Evolutionary conservation across 75 land plant species (phyloP).

Genomic region (Ceratopteris richardii): DNA sequence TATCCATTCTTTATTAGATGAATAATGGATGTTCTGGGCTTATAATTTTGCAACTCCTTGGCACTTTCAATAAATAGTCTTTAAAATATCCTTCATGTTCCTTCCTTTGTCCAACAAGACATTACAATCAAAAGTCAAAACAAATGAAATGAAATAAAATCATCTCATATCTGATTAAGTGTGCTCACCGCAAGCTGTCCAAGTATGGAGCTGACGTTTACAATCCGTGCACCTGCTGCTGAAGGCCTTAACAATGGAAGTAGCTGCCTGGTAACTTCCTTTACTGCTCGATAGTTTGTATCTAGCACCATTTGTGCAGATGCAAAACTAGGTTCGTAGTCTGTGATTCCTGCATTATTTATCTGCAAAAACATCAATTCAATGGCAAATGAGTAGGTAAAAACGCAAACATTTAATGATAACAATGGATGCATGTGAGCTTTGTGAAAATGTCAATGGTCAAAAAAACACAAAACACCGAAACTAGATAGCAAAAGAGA

Average conservation of each 20-base stretch:
- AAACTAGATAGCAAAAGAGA: too few species aligned
- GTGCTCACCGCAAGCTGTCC: conserved; percentile 40
- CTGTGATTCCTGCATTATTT: conserved; percentile 62
- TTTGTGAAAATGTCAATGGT: too few species aligned
- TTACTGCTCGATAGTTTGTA: conserved; percentile 62
- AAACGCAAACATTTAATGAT: not conserved
- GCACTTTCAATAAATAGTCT: not conserved
- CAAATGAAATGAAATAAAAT: too few species aligned
- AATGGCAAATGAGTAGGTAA: not conserved
- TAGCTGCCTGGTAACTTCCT: conserved; percentile 40
- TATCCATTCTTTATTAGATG: too few species aligned
- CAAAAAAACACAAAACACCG: too few species aligned
- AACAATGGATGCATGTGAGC: too few species aligned
- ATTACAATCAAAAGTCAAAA: too few species aligned
- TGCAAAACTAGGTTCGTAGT: conserved; percentile 39
- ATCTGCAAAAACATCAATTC: conserved; percentile 33
- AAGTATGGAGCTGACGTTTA: conserved; percentile 62
- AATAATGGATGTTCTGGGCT: too few species aligned
- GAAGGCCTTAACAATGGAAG: conserved; percentile 49
- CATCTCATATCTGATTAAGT: not conserved
- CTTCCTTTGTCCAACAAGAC: too few species aligned
- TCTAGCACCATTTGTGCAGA: conserved; percentile 38
- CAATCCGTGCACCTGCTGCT: conserved; percentile 31
- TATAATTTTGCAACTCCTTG: not conserved
- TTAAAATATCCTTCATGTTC: too few species aligned